Base-by-base conservation (phyloP, 768 basidiomycete species). In the Termitomyces sp. region DNA sequence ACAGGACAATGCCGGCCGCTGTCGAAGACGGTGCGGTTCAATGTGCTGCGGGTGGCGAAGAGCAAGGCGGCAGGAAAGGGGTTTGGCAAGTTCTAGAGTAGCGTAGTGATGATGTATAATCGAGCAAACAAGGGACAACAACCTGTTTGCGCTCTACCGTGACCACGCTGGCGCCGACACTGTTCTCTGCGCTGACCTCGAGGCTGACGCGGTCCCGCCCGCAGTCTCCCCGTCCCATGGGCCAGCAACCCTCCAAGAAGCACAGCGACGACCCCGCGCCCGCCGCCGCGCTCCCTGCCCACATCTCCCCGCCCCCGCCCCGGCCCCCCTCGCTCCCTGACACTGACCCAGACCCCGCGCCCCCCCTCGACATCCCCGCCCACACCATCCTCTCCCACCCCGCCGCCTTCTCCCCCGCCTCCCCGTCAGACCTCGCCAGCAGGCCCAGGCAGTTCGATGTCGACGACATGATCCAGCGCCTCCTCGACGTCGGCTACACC, bases 1-100 rank as follows among this genome's bases (percentile, higher is more conserved):
- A 2, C 66, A 94, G 94, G 94, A 36, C 97, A 99, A 85, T 99
- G 97, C 82, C 90, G 97, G 72, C 97, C 97, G 66, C 77, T 98
- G 68, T 98, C 97, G 60, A 99, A 99, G 79, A 98, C 96, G 35
- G 93, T 98, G 68, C 92, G 97, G 52, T 99, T 99, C 88, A 99
- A 99, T 77, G 97, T 99, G 58, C 76, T 98, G 71, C 90, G 95
- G 68, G 96, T 99, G 74, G 73, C 86, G 63, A 93, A 90, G 86
- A 94, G 77, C 86, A 95, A 94, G 85, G 93, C 92, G 11, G 71
- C 92, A 35, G 74, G 85, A 58, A 97, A 96, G 82, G 79, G 90
- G 52, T 98, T 98, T 79, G 84, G 85, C 78, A 98, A 98, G 86
- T 98, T 98, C 81, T 94, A 58, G 57, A 11, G 24, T 41, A 35